phyloP scores from a whole-genome alignment of 1,284 basidiomycete genomes.

The Puccinia novopanici region DNA sequence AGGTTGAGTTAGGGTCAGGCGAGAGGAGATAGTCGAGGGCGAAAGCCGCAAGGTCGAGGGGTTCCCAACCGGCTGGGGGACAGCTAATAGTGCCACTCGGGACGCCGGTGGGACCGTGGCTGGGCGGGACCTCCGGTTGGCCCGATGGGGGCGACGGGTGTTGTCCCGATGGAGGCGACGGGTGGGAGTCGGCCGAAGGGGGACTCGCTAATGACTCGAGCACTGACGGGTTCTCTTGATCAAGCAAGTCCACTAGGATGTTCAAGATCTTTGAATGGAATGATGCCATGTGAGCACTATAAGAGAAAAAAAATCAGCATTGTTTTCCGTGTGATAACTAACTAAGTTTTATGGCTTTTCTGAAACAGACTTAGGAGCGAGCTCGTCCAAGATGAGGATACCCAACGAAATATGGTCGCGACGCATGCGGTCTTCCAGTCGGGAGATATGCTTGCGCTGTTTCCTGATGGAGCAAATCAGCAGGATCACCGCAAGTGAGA shows the following conservation, averaged over 20 bases:
- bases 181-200: no score
- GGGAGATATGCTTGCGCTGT: not conserved
- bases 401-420: not conserved
- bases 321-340: no score
- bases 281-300: slow-evolving; percentile 2
- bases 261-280: not conserved
- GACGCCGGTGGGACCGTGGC: no score
- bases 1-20: no score
- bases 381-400: slow-evolving; percentile 21
- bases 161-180: no score
- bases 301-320: not conserved
- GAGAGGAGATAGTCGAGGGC: no score
- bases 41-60: no score
- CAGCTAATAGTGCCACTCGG: no score
- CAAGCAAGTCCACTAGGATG: not conserved
- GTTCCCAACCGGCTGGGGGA: no score
- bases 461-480: slow-evolving; percentile 15
- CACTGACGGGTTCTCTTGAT: not conserved
- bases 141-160: no score
- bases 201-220: not conserved
- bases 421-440: not conserved
- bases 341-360: no score
- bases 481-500: not conserved
- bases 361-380: slow-evolving; percentile 44
- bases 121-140: no score